Evolutionary conservation across 2,329 filamentous ascomycete genomes (phyloP), one percentile per base, ranked within the genome.

Genomic region (Blumeria hordei): DNA sequence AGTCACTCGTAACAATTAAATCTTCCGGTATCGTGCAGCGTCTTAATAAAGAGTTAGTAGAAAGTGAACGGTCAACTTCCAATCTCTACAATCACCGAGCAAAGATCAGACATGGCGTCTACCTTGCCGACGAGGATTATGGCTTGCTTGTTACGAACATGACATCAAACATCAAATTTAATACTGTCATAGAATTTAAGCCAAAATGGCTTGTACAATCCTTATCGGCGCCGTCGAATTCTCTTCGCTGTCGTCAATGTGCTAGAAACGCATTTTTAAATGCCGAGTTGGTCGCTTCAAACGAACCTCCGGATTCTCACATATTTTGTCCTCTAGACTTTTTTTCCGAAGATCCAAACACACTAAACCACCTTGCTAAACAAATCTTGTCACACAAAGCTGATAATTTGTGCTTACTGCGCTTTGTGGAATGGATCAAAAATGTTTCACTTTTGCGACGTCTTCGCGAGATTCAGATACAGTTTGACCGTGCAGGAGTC

Each of bases 191-290:
- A 55, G 83, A 90, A 65, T 83, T 90, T 68, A 92, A 92, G 65
- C 85, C 85, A 12, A 92, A 92, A 67, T 92, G 85, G 85, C 74
- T 92, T 32, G 69, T 74, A 8, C 84, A 88, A 65, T 88, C 84
- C 1, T 83, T 81, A 3, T 79, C 77, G 39, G 84, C 85, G 0
- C 85, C 85, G 1, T 32, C 64, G 0, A 67, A 69, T 33, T 76
- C 83, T 43, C 74, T 71, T 53, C 73, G 83, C 53, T 92, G 85
- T 68, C 78, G 85, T 35, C 87, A 82, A 41, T 92, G 85, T 65
- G 85, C 85, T 4, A 59, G 62, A 14, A 60, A 61, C 21, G 60
- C 64, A 12, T 58, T 57, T 11, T 58, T 57, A 35, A 61, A 61
- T 39, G 57, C 61, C 33, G 61, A 54, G 56, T 55, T 52, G 28